phyloP scores from a whole-genome alignment of 2,329 filamentous ascomycete species.

The Trichophyton simii region DNA sequence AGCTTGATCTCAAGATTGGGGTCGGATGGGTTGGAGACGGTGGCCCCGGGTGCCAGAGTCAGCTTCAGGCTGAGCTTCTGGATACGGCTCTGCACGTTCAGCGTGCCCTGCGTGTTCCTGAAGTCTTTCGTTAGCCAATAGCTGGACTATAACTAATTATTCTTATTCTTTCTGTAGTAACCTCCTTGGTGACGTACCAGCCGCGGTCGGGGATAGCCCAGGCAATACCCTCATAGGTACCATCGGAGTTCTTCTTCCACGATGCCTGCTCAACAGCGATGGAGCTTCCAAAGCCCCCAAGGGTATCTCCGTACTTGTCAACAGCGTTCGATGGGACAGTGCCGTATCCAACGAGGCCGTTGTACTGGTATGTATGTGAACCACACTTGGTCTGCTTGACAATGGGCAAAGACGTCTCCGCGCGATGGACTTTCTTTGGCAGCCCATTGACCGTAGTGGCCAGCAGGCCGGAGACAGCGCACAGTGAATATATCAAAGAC shows the following conservation, averaged over 20 bases:
- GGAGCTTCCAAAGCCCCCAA: conserved; percentile 54
- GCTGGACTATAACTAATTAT: no score
- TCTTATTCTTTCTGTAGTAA: no score
- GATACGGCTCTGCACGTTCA: conserved; percentile 55
- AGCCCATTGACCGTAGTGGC: conserved; percentile 13
- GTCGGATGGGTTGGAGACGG: conserved; percentile 39
- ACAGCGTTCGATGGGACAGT: conserved; percentile 44
- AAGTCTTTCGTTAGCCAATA: background rate
- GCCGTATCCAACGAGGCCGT: conserved; percentile 55
- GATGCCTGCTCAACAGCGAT: conserved; percentile 49
- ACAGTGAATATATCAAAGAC: conserved; percentile 6
- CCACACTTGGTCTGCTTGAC: conserved; percentile 46
- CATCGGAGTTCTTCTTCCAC: conserved; percentile 44
- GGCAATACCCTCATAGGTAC: conserved; percentile 48
- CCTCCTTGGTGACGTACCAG: conserved; percentile 36
- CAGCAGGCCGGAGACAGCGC: conserved; percentile 2
- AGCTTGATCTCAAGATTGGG: conserved; percentile 54
- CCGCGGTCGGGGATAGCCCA: conserved; percentile 56
- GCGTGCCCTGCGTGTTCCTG: conserved; percentile 57
- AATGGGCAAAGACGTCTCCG: conserved; percentile 9
- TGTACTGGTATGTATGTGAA: conserved; percentile 51
- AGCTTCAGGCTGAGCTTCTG: conserved; percentile 55
- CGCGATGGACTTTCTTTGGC: conserved; percentile 2
- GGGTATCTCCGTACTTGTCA: conserved; percentile 58
- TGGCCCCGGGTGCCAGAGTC: conserved; percentile 41